phyloP scores from a whole-genome alignment of 805 yeast species.

The Grigorovia yakushimaensis region DNA sequence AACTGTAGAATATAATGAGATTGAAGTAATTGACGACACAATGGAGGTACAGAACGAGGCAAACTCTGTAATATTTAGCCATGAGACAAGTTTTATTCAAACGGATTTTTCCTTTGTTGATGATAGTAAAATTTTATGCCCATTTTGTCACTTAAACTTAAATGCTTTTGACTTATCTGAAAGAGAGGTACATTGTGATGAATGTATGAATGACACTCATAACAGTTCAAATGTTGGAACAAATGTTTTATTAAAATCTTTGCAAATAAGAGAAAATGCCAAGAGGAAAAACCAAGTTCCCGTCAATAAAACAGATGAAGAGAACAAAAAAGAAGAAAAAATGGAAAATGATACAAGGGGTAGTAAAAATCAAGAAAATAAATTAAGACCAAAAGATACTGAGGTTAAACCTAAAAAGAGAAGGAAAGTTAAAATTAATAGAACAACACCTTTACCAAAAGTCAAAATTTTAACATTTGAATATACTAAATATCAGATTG shows the following conservation, averaged over 20 bases:
- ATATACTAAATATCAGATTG: constrained; percentile 29
- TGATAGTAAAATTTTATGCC: constrained; percentile 32
- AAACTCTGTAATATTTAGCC: no score
- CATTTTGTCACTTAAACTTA: constrained; percentile 39
- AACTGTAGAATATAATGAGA: not conserved
- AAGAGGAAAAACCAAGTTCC: not conserved
- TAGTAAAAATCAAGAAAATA: not conserved
- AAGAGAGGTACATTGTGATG: constrained; percentile 46
- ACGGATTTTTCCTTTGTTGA: not conserved
- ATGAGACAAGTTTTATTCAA: not conserved
- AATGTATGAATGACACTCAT: constrained; percentile 31
- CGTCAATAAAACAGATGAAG: no score
- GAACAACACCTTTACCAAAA: constrained; percentile 36
- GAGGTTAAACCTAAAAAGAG: constrained; percentile 7
- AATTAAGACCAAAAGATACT: constrained; percentile 1
- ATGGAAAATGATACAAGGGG: not conserved
- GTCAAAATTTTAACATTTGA: constrained; percentile 42
- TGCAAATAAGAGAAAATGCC: not conserved
- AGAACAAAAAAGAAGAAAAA: not conserved
- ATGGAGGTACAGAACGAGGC: not conserved
- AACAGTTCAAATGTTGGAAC: not conserved
- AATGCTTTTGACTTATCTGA: constrained; percentile 32
- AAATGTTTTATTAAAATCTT: not conserved
- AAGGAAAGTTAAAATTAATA: not conserved
- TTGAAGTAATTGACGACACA: not conserved